Evolutionary conservation across 2,329 filamentous ascomycete species (phyloP), one percentile per base, ranked within the genome.

Genomic region (Cladosporium oxysporum): DNA sequence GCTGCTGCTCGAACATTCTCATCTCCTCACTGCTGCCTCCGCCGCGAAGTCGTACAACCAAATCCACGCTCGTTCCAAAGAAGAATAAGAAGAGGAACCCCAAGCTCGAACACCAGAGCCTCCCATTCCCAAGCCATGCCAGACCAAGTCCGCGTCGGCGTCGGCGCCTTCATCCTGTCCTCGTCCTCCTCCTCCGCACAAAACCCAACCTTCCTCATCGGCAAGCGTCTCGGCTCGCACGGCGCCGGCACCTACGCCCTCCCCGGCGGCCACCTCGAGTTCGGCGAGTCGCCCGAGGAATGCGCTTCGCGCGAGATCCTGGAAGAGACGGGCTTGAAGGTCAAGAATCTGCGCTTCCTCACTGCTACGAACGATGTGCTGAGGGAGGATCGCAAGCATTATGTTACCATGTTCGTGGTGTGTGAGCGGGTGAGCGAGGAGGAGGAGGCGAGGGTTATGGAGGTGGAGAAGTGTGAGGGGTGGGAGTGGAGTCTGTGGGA

Each of bases 211-310:
- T 81, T 84, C 62, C 69, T 85, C 37, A 74, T 85, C 65, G 83
- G 83, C 57, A 76, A 79, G 68, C 76, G 83, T 33, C 79, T 80
- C 65, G 81, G 81, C 31, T 81, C 79, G 55, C 80, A 81, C 65
- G 83, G 83, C 31, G 76, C 80, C 6, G 80, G 81, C 82, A 75
- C 69, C 12, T 70, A 62, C 29, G 71, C 72, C 0, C 84, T 92
- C 16, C 90, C 91, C 0, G 91, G 91, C 26, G 91, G 91, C 0
- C 90, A 94, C 71, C 83, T 93, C 18, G 91, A 94, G 67, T 84
- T 85, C 65, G 84, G 85, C 68, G 91, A 94, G 74, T 81, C 81
- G 1, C 83, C 87, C 35, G 81, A 87, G 23, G 75, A 77, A 0
- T 92, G 90, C 66, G 90, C 90, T 0, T 83, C 79, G 57, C 84